Percentiles rank a stretch among this genome's conserved stretches.
phyloP scores from a whole-genome alignment of 2,329 filamentous ascomycete genomes.

The Colletotrichum sp. region DNA sequence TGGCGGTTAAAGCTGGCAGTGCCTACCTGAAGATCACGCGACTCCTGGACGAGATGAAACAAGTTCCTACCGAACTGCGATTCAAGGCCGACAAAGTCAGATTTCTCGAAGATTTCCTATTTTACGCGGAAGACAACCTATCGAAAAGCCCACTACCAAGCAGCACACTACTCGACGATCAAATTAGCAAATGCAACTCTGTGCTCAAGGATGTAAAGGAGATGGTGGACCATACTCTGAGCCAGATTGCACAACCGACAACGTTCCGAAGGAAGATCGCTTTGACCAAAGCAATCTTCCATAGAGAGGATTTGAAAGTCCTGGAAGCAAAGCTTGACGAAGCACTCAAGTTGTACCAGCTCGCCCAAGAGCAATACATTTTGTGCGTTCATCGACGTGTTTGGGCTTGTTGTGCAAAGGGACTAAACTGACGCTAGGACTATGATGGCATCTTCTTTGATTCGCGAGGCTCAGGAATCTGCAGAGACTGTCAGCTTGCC shows the following conservation, averaged over 20 bases:
- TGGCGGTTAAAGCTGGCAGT: not conserved
- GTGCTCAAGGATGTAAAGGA: not conserved
- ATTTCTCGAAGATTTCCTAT: not conserved
- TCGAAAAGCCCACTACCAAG: not conserved
- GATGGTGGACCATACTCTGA: not conserved
- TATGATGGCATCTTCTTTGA: too few relatives aligned
- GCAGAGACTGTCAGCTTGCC: too few relatives aligned
- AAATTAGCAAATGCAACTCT: fast-evolving
- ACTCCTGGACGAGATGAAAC: not conserved
- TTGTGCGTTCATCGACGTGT: too few relatives aligned
- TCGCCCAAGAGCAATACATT: not conserved
- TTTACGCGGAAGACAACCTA: not conserved
- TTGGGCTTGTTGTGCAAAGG: too few relatives aligned
- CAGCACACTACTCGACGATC: not conserved
- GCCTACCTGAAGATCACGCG: not conserved
- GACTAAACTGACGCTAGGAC: too few relatives aligned
- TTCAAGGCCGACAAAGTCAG: not conserved
- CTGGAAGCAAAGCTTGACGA: not conserved
- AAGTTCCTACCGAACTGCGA: not conserved
- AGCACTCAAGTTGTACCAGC: not conserved
- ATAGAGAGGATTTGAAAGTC: not conserved
- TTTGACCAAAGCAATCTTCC: not conserved
- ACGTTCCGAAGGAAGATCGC: not conserved
- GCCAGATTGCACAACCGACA: not conserved
- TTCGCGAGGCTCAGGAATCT: too few relatives aligned